These are phyloP conservation scores for Barbarea vulgaris DNA, from an alignment of 345 rosid genomes.

Conservation along the genomic window DNA sequence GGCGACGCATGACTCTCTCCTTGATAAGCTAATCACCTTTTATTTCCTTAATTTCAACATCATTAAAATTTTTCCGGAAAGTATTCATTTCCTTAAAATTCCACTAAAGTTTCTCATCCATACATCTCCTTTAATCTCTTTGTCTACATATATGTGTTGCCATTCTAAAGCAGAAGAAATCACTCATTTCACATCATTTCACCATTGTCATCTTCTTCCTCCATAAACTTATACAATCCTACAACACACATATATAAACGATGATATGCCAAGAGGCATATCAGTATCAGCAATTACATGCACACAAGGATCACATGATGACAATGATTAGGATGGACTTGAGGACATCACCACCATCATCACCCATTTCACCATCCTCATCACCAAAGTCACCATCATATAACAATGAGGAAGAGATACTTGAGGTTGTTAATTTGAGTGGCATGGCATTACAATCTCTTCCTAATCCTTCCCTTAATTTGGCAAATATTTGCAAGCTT, in stretches of 20 bases:
- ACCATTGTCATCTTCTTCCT: slow-evolving; percentile 25
- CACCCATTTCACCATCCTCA: background rate
- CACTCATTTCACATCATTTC: slow-evolving; percentile 15
- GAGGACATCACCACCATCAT: slow-evolving; percentile 27
- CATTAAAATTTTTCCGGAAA: background rate
- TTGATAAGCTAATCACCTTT: slow-evolving; percentile 22
- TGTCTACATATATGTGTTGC: slow-evolving; percentile 11
- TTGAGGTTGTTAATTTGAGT: slow-evolving; percentile 69
- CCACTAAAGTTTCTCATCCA: slow-evolving; percentile 25
- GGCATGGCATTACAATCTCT: slow-evolving; percentile 62
- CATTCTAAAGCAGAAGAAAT: slow-evolving; percentile 15
- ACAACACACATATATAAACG: background rate
- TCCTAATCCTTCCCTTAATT: slow-evolving; percentile 62
- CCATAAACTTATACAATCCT: background rate
- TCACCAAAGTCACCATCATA: slow-evolving; percentile 30
- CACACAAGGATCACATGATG: slow-evolving; percentile 32
- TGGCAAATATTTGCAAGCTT: slow-evolving; percentile 65
- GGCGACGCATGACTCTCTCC: slow-evolving; percentile 32
- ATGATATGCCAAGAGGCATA: slow-evolving; percentile 38
- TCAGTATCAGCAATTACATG: slow-evolving; percentile 35
- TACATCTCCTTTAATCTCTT: background rate
- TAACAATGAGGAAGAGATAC: slow-evolving; percentile 44
- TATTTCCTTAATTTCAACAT: background rate
- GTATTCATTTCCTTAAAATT: slow-evolving; percentile 3
- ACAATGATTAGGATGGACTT: slow-evolving; percentile 38